Percentiles rank a stretch among this genome's conserved stretches.
Evolutionary conservation across 768 basidiomycete genomes (phyloP).

Genomic region (Russula compacta): DNA sequence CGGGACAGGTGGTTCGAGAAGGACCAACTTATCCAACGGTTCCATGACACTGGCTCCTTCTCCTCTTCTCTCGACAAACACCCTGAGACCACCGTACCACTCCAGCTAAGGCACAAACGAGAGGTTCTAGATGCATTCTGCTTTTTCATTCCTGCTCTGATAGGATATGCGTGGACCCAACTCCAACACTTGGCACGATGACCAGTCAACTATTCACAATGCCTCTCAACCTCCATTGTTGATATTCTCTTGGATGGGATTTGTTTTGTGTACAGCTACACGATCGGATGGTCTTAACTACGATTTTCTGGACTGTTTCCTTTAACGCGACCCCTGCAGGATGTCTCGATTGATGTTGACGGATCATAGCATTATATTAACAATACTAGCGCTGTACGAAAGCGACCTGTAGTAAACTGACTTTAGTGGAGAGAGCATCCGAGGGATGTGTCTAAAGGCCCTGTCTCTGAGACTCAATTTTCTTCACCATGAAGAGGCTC

Average conservation of each 20-base stretch:
- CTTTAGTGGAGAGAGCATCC: not conserved
- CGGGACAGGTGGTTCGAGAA: slow-evolving; percentile 76
- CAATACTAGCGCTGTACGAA: not conserved
- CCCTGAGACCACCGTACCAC: slow-evolving; percentile 43
- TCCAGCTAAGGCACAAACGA: slow-evolving; percentile 42
- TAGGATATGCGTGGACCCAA: slow-evolving; percentile 38
- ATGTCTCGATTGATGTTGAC: not conserved
- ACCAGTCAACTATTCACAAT: not conserved
- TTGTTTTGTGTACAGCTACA: not conserved
- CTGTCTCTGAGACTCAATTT: slow-evolving; percentile 34
- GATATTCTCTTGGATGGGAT: not conserved
- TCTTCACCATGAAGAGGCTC: slow-evolving; percentile 70
- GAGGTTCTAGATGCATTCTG: slow-evolving; percentile 63
- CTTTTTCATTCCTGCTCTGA: slow-evolving; percentile 53
- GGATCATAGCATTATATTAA: not conserved
- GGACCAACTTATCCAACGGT: slow-evolving; percentile 66
- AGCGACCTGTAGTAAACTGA: not conserved
- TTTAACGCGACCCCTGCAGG: too few relatives aligned
- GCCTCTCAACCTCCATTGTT: not conserved
- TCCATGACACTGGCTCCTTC: slow-evolving; percentile 46
- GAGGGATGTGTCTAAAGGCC: slow-evolving; percentile 15
- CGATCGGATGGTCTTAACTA: too few relatives aligned
- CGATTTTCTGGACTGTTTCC: not conserved
- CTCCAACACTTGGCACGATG: not conserved
- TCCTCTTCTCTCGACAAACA: slow-evolving; percentile 22